Evolutionary conservation across 2,329 filamentous ascomycete genomes (phyloP).

Genomic region (Sphaerostilbella broomeana): DNA sequence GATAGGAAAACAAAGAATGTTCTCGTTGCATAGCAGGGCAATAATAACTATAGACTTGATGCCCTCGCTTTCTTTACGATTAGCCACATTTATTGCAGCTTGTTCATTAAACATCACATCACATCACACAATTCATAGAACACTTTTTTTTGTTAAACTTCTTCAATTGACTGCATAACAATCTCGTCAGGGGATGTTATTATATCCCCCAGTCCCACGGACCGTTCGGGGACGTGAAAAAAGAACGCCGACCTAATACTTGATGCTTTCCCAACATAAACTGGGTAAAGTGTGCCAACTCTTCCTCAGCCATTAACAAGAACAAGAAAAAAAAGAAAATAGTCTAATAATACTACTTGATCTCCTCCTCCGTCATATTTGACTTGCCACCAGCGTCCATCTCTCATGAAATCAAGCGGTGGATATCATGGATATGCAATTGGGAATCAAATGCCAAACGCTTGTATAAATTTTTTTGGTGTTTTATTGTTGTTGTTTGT

Average conservation of each 20-base stretch:
- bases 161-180: slow-evolving; percentile 11
- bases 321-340: not conserved
- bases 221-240: not conserved
- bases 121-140: not conserved
- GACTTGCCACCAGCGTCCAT: not conserved
- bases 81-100: too few species aligned
- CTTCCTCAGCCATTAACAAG: not conserved
- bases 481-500: not conserved
- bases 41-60: too few species aligned
- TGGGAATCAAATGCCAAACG: not conserved
- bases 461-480: slow-evolving; percentile 1
- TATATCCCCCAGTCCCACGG: not conserved
- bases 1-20: too few species aligned
- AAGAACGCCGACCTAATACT: slow-evolving; percentile 8
- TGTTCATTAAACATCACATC: too few species aligned
- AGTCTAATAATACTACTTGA: not conserved
- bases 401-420: not conserved
- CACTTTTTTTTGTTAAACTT: slow-evolving; percentile 3
- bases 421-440: slow-evolving; percentile 8
- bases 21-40: too few species aligned
- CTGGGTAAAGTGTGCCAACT: too few species aligned
- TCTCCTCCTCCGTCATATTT: not conserved
- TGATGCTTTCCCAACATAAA: slow-evolving; percentile 8
- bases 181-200: slow-evolving; percentile 3
- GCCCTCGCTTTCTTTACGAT: too few species aligned